These are phyloP conservation scores for Dipteronia dyeriana DNA, from an alignment of 345 rosid species.

Conservation along the genomic window DNA sequence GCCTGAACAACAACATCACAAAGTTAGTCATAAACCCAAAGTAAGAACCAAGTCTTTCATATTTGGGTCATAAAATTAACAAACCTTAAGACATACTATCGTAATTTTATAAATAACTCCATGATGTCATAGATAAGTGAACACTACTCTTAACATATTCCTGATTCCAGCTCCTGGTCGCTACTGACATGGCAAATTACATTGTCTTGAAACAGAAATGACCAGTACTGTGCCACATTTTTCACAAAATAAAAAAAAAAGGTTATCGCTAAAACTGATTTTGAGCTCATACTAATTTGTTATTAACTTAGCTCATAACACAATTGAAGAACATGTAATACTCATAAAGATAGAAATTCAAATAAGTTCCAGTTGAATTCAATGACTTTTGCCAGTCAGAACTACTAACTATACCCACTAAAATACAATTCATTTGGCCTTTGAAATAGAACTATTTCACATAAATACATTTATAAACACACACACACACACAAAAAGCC, in stretches of 20 bases:
- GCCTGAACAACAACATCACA: conserved; percentile 49
- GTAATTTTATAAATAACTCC: not conserved
- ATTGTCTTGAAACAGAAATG: not conserved
- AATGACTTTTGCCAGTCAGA: not conserved
- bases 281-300: not conserved
- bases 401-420: no score
- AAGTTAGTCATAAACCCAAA: not conserved
- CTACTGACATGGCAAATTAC: not conserved
- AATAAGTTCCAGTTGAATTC: not conserved
- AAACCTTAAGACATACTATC: not conserved
- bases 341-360: not conserved
- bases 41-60: not conserved
- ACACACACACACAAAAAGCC: not conserved
- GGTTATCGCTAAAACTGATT: not conserved
- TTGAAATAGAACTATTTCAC: not conserved
- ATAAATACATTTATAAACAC: not conserved
- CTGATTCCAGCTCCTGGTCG: not conserved
- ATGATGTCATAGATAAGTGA: not conserved
- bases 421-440: not conserved
- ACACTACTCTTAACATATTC: not conserved
- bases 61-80: not conserved
- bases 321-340: not conserved
- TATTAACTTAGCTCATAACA: not conserved
- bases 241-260: not conserved
- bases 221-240: not conserved